phyloP scores from a whole-genome alignment of 2,329 filamentous ascomycete genomes.

The Cladophialophora immunda region DNA sequence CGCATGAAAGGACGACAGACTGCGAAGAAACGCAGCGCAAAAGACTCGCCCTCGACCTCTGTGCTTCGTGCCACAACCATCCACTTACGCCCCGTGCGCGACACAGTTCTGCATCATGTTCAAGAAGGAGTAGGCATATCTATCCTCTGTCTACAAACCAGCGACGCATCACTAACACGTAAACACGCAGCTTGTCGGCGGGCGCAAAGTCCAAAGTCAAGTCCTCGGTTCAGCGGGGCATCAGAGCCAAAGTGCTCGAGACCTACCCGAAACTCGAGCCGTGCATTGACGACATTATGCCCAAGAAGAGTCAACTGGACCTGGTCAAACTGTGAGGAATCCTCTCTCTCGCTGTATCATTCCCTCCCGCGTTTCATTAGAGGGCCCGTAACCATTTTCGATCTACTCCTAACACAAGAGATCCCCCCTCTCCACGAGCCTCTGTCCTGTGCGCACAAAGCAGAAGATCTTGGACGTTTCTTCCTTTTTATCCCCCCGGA shows the following conservation, averaged over 20 bases:
- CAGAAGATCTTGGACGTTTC: neutral
- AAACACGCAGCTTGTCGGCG: constrained; percentile 70
- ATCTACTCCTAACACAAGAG: neutral
- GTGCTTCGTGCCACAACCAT: neutral
- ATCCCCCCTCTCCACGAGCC: neutral
- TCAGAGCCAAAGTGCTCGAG: constrained; percentile 82
- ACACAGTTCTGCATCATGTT: constrained; percentile 33
- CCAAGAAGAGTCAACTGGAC: constrained; percentile 91
- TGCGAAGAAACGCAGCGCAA: neutral
- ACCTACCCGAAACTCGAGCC: constrained; percentile 87
- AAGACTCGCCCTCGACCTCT: too few species aligned
- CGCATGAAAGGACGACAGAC: neutral
- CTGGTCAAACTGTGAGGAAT: constrained; percentile 78
- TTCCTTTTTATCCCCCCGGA: neutral
- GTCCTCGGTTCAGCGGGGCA: constrained; percentile 87
- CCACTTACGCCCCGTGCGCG: neutral
- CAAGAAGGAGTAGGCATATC: constrained; percentile 34
- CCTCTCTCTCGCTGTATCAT: constrained; percentile 1
- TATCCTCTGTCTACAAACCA: neutral
- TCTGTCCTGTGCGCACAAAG: neutral
- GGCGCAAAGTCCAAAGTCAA: constrained; percentile 95
- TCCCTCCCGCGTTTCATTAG: neutral
- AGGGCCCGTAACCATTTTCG: neutral
- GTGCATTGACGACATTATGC: constrained; percentile 91
- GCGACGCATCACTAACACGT: neutral